Evolutionary conservation across 129 eudicot species (phyloP), one percentile per base, ranked within the genome.

Genomic region (Chrysanthemum seticuspe): DNA sequence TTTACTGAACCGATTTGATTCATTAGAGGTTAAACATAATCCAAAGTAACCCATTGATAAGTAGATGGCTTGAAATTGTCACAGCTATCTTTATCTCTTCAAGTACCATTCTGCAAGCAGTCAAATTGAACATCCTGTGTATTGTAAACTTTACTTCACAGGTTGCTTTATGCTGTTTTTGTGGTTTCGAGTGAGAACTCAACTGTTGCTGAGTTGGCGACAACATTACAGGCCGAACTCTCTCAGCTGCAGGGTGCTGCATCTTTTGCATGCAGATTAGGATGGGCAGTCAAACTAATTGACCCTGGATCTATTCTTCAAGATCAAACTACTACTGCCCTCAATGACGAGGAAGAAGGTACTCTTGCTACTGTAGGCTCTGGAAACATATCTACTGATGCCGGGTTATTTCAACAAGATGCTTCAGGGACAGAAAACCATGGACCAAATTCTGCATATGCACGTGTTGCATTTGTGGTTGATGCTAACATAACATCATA

Each of bases 111-210:
- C 62, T 81, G n/a, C 50, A 48, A 62, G 36, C 23, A 59, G 64
- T 19, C 31, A 18, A 10, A 29, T 59, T 25, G 27, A 59, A 58
- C 31, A 12, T 13, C 34, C 10, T 62, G 16, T 53, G 21, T 9
- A 29, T 5, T 62, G 67, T 56, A 45, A 49, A 59, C 61, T 62
- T 58, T 31, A 48, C 80, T 72, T 47, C 62, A 71, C 86, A 90
- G 99, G 99, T 75, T 95, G 84, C 96, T 95, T n/a, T 95, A 95
- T 86, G 99, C 99, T 66, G 97, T 95, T 63, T 95, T 95, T 82
- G 99, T 95, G 84, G 99, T 95, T 77, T 87, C 99, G 71, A 90
- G 93, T 85, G 99, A 90, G 88, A 88, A 95, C 78, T 91, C 99
- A 61, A 95, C 99, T 71, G 99, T 95, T 49, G 89, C 93, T 76